These are phyloP conservation scores for Rhytidiadelphus loreus DNA, from an alignment of 225 moss, liverwort and hornwort species.

Conservation along the genomic window DNA sequence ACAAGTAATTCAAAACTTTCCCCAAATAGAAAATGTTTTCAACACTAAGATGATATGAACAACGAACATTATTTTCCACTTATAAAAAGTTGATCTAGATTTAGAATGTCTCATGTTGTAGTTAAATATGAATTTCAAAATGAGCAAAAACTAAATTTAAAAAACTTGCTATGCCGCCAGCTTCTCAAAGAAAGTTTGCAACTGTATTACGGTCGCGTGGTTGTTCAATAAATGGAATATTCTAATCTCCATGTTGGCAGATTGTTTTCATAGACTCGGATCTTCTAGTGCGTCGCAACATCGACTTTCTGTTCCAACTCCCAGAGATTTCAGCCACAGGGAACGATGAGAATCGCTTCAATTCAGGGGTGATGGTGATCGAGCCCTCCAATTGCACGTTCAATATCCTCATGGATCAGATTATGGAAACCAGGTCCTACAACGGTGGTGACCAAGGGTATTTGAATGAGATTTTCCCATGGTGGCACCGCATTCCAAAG, in stretches of 20 bases:
- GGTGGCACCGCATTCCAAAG: slow-evolving; percentile 72
- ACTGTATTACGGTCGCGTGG: neutral
- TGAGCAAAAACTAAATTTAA: neutral
- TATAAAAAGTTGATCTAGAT: neutral
- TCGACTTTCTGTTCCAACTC: slow-evolving; percentile 66
- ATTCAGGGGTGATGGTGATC: slow-evolving; percentile 89
- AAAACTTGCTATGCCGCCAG: neutral
- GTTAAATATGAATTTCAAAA: neutral
- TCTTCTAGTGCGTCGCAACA: slow-evolving; percentile 58
- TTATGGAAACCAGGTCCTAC: slow-evolving; percentile 52
- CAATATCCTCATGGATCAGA: slow-evolving; percentile 58
- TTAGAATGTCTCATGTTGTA: neutral
- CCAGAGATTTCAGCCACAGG: slow-evolving; percentile 69
- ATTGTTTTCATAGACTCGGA: slow-evolving; percentile 72
- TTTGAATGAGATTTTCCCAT: slow-evolving; percentile 72
- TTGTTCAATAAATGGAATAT: neutral
- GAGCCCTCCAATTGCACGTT: slow-evolving; percentile 85
- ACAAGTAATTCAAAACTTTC: neutral
- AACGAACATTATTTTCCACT: neutral
- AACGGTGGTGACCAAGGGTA: slow-evolving; percentile 89
- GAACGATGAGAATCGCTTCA: slow-evolving; percentile 53
- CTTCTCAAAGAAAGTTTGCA: neutral
- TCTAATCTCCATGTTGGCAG: neutral
- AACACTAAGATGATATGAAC: neutral
- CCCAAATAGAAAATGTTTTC: neutral